Percentiles rank a stretch among this genome's conserved stretches.
Conservation (phyloP, 371 early-diverging fungal genomes). For the Blakeslea trispora region DNA sequence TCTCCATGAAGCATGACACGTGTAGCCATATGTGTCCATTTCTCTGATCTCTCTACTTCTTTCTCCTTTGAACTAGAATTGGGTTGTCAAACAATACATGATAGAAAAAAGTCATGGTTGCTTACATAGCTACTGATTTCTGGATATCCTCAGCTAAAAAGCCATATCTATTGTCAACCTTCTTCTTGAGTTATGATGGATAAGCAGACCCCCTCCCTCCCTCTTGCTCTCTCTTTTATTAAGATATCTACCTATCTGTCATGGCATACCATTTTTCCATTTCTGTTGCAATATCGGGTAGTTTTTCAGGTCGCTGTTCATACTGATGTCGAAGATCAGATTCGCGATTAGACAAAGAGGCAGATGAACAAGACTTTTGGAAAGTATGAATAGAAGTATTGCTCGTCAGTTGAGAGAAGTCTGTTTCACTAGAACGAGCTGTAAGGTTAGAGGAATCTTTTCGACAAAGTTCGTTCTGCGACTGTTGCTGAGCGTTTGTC, state of each 20-base stretch:
- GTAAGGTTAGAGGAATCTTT: constrained; percentile 20
- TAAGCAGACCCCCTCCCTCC: no score
- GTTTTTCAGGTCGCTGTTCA: constrained; percentile 29
- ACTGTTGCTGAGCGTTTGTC: constrained; percentile 10
- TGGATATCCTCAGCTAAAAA: constrained; percentile 33
- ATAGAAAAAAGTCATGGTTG: background rate
- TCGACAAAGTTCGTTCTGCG: constrained; percentile 6
- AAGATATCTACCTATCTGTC: constrained; percentile 44
- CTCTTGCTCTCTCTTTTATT: background rate
- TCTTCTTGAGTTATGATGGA: no score
- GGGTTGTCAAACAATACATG: background rate
- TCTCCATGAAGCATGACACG: constrained; percentile 32
- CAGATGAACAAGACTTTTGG: constrained; percentile 8
- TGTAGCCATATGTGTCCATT: constrained; percentile 63
- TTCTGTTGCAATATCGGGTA: constrained; percentile 42
- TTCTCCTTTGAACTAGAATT: constrained; percentile 26
- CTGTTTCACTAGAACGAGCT: constrained; percentile 23
- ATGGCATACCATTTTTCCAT: constrained; percentile 55
- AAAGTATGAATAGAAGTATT: constrained; percentile 9
- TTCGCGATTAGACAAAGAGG: constrained; percentile 5
- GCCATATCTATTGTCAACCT: constrained; percentile 59
- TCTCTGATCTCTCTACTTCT: constrained; percentile 47
- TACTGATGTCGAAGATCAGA: constrained; percentile 20
- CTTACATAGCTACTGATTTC: constrained; percentile 17
- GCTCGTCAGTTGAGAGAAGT: constrained; percentile 13